Evolutionary conservation across 352 stramenopile species (phyloP), one percentile per base, ranked within the genome.

Genomic region (Saprolegnia diclina): DNA sequence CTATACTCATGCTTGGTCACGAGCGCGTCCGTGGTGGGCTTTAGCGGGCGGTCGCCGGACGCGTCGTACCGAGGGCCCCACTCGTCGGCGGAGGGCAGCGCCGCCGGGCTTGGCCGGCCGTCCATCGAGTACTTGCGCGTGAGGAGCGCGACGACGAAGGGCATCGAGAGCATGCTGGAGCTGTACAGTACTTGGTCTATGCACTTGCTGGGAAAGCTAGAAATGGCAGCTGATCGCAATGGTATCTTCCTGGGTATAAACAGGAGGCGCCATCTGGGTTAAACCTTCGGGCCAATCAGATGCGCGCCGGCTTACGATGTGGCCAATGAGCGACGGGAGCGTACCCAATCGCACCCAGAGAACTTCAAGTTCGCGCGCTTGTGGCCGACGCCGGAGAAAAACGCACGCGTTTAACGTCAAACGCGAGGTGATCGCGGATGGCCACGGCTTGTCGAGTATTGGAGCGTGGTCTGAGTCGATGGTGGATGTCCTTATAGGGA

Each of bases 121-220:
- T 57, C 52, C 52, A 57, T 57, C 52, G 52, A 57, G 52, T 57
- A 57, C 52, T 57, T 57, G 52, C 52, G 52, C 52, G 52, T 57
- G 7, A 57, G 16, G 52, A 57, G 52, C 52, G 52, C 52, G 14
- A 57, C 52, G 22, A 57, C 52, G 32, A 57, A 57, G 52, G 52
- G 52, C 52, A 57, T 57, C 16, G 52, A 57, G 7, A 57, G 52
- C 52, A 57, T 57, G 7, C 32, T 29, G n/a, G n/a, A n/a, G n/a
- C n/a, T n/a, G n/a, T n/a, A n/a, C n/a, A n/a, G n/a, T n/a, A n/a
- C n/a, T n/a, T n/a, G n/a, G n/a, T n/a, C n/a, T n/a, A n/a, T n/a
- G n/a, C n/a, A n/a, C n/a, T n/a, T n/a, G n/a, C n/a, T n/a, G n/a
- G 22, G 52, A 38, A 29, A 57, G 7, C 52, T 57, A 16, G 16